Percentiles rank a stretch among this genome's conserved stretches.
phyloP scores from a whole-genome alignment of 257 asterid genomes.

The Capsicum rhomboideum region DNA sequence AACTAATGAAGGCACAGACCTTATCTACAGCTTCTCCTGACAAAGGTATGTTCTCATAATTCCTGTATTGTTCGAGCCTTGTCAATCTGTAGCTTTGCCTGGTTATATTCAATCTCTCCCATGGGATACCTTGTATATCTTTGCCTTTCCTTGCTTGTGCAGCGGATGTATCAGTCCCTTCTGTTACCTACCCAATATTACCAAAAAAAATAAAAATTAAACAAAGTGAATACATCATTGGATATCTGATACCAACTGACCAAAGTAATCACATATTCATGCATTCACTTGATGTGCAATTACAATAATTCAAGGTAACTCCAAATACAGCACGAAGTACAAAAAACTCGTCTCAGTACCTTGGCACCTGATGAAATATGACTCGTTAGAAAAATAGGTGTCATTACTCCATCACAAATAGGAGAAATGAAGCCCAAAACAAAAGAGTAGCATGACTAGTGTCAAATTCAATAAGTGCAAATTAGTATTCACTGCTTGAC shows the following conservation, averaged over 20 bases:
- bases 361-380: no score
- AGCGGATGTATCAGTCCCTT: slow-evolving; percentile 72
- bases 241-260: neutral
- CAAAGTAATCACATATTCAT: neutral
- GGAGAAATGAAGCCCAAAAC: neutral
- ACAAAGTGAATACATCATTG: neutral
- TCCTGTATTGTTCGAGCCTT: slow-evolving; percentile 63
- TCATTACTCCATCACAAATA: neutral
- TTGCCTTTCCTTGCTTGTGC: slow-evolving; percentile 76
- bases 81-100: slow-evolving; percentile 54
- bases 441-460: neutral
- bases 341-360: neutral
- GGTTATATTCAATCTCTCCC: slow-evolving; percentile 57
- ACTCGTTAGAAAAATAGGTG: neutral
- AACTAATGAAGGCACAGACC: slow-evolving; percentile 23
- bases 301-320: neutral
- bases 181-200: slow-evolving; percentile 32
- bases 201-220: neutral
- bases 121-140: slow-evolving; percentile 78
- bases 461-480: neutral
- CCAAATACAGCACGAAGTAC: neutral
- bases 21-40: slow-evolving; percentile 51
- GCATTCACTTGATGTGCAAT: neutral
- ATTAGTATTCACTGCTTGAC: neutral
- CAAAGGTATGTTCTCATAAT: slow-evolving; percentile 52